A percentile compares a stretch with the other conserved stretches of the same genome.
These are phyloP conservation scores for Euphorbia peplus DNA, from an alignment of 345 rosid species.

Conservation along the genomic window DNA sequence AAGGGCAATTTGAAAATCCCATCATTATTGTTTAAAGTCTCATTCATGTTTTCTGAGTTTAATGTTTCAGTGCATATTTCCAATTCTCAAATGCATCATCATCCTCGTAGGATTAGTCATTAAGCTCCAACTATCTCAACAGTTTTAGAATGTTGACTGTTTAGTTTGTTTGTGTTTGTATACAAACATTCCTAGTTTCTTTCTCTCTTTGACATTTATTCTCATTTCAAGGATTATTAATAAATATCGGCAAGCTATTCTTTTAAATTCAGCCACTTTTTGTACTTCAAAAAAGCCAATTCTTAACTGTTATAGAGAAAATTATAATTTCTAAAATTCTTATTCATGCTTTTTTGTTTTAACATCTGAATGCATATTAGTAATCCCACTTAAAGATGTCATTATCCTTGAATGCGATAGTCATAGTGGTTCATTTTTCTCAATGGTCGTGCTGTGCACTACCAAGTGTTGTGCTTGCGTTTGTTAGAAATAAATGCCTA, in stretches of 20 bases:
- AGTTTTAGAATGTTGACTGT: not conserved
- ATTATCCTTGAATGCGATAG: not conserved
- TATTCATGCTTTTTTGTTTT: not conserved
- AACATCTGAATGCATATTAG: not conserved
- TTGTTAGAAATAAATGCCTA: not conserved
- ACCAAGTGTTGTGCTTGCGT: not conserved
- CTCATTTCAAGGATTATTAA: not conserved
- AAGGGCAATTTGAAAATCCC: not conserved
- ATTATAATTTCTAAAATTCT: not conserved
- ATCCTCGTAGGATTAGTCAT: not conserved
- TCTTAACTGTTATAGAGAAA: not conserved
- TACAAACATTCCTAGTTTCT: not conserved
- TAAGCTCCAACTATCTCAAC: not conserved
- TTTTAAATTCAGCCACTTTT: not conserved
- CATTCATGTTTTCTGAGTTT: not conserved
- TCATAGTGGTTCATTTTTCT: not conserved
- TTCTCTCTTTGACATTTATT: not conserved
- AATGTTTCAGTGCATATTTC: not conserved
- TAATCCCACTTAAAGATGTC: not conserved
- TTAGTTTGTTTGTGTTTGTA: not conserved
- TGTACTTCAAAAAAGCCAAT: not conserved
- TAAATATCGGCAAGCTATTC: not conserved
- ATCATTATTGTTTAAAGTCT: not conserved
- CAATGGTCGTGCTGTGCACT: not conserved
- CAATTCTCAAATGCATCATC: not conserved